Evolutionary conservation across 768 basidiomycete genomes (phyloP), one percentile per base, ranked within the genome.

Genomic region (Gautieria morchelliformis): DNA sequence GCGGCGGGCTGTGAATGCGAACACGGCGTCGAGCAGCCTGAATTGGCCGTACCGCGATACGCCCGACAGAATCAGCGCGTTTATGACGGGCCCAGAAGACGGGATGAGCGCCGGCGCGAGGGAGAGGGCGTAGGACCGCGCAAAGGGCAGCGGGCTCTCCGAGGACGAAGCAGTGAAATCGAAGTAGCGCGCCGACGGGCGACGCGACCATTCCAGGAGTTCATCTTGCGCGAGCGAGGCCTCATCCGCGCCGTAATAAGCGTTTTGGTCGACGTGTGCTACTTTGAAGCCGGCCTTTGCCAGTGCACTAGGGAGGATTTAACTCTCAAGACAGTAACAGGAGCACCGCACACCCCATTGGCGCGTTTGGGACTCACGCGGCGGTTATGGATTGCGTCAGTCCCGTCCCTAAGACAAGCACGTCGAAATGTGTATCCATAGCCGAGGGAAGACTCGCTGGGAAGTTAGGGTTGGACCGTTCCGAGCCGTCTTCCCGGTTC

Each of bases 31-130:
- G 19, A 98, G 73, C 4, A 96, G 76, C 47, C 87, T 83, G 67
- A 93, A 98, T 2, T 84, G 85, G n/a, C 92, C 90, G 65, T 98
- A 97, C 58, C 85, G 83, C 8, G 92, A 78, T 14, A 97, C 92
- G 22, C 91, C 88, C 12, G 90, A 93, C 0, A 79, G 74, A 10
- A 95, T 74, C 3, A 98, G 74, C 2, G 87, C 80, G 2, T 87
- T 79, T 42, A 97, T 90, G 35, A 89, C 75, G 0, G 87, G 78
- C 0, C 94, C 93, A 8, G 80, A 66, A 0, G 91, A 84, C 2
- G 89, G 86, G 15, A 97, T 83, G 3, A 97, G 73, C 1, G 87
- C 76, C 0, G 94, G 94, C 8, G 80, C 76, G n/a, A 97, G 78
- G 14, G 90, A 93, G 27, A 97, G 71, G 0, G 93, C 83, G 69